These are phyloP conservation scores for Ustilago sp. DNA, from an alignment of 1,284 basidiomycete genomes.

Conservation along the genomic window DNA sequence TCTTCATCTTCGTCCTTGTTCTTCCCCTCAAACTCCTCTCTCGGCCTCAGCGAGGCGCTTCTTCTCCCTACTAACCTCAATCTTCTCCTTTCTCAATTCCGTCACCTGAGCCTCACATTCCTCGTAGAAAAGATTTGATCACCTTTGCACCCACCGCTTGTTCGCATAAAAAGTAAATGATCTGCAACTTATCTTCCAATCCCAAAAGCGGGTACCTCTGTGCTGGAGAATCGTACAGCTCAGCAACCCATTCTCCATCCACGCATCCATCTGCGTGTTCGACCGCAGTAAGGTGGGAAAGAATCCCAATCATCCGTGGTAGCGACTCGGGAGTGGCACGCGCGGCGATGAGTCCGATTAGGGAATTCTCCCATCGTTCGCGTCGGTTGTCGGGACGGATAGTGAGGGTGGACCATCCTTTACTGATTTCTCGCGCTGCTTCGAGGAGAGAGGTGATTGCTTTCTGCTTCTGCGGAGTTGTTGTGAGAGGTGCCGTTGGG, in stretches of 20 bases:
- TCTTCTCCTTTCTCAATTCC: constrained; percentile 91
- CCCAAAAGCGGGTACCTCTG: constrained; percentile 80
- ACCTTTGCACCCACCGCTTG: constrained; percentile 88
- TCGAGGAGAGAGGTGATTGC: constrained; percentile 47
- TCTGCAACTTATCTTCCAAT: constrained; percentile 82
- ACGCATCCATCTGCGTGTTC: constrained; percentile 58
- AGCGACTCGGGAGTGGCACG: constrained; percentile 57
- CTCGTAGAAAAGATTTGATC: constrained; percentile 88
- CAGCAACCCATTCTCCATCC: constrained; percentile 50
- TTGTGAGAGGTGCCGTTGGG: constrained; percentile 21
- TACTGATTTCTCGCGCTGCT: constrained; percentile 46
- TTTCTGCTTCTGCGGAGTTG: constrained; percentile 32
- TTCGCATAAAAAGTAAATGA: constrained; percentile 88
- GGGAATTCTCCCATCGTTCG: constrained; percentile 59
- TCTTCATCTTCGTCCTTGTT: constrained; percentile 34
- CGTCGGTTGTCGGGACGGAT: constrained; percentile 59
- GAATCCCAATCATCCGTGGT: constrained; percentile 63
- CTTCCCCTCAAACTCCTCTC: constrained; percentile 75
- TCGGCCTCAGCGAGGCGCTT: constrained; percentile 83
- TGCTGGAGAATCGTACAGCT: constrained; percentile 58
- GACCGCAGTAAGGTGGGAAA: constrained; percentile 64
- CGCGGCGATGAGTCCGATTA: constrained; percentile 59
- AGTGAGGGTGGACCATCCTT: constrained; percentile 58
- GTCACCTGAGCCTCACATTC: constrained; percentile 88
- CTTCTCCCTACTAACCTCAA: constrained; percentile 88